Conservation (phyloP, 192 early-diverging fungal species). For the Allomyces arbusculus region DNA sequence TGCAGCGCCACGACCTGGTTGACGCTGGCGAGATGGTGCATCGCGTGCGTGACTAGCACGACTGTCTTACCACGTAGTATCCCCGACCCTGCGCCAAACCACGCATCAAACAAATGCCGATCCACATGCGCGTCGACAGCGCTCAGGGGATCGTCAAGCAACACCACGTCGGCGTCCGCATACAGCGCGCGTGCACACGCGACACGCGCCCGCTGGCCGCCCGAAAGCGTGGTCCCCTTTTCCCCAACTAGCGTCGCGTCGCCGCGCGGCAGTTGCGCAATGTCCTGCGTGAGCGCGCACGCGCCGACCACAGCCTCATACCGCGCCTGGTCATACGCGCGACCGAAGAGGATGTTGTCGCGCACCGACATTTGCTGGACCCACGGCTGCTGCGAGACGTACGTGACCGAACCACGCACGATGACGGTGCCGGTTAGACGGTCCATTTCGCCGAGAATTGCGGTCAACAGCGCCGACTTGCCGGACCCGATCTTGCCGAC, state of each 20-base stretch:
- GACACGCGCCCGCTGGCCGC: conserved; percentile 43
- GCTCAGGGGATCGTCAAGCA: conserved; percentile 51
- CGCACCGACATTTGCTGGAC: conserved; percentile 42
- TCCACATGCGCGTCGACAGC: conserved; percentile 44
- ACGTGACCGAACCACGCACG: conserved; percentile 19
- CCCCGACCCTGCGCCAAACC: conserved; percentile 21
- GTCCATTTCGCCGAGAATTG: conserved; percentile 13
- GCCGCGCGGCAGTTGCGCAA: conserved; percentile 31
- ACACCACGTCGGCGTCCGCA: conserved; percentile 33
- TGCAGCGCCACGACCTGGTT: conserved; percentile 24
- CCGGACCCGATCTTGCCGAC: conserved; percentile 10
- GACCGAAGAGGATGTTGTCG: conserved; percentile 49
- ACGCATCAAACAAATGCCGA: conserved; percentile 32
- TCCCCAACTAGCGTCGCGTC: conserved; percentile 38
- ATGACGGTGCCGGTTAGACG: neutral
- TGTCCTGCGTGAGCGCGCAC: conserved; percentile 28
- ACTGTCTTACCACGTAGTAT: conserved; percentile 24
- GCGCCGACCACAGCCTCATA: conserved; percentile 33
- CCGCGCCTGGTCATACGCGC: conserved; percentile 21
- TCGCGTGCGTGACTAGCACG: conserved; percentile 35
- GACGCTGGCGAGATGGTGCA: conserved; percentile 24
- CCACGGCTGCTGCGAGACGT: conserved; percentile 44
- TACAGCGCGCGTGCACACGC: conserved; percentile 47
- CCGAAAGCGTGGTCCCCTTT: conserved; percentile 39
- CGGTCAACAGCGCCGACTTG: conserved; percentile 10